These are phyloP conservation scores for Penicillium occitanis DNA, from an alignment of 2,329 filamentous ascomycete genomes.

Conservation along the genomic window DNA sequence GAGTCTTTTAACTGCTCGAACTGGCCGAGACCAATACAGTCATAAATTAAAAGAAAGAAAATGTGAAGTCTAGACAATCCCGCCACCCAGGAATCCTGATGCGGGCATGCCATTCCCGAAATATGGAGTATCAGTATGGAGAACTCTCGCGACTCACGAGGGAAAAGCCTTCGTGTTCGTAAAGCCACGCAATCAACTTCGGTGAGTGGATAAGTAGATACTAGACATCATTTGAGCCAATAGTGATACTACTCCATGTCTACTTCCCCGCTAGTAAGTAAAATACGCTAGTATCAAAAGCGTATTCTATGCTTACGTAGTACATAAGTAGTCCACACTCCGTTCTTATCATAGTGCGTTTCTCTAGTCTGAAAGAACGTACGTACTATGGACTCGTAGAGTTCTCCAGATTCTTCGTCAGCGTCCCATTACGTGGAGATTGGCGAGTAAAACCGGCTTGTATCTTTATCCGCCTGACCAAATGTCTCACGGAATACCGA, in stretches of 20 bases:
- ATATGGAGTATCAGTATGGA: constrained; percentile 7
- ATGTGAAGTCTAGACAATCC: background rate
- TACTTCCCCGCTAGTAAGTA: background rate
- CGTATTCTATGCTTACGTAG: background rate
- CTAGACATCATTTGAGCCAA: background rate
- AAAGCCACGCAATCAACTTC: constrained; percentile 7
- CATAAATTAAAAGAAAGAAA: background rate
- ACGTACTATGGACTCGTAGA: background rate
- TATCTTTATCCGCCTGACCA: background rate
- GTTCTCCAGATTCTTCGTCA: background rate
- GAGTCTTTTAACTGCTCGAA: background rate
- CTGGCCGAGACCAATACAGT: background rate
- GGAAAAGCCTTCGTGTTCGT: background rate
- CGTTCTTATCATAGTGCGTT: constrained; percentile 8
- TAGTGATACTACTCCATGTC: background rate
- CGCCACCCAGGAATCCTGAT: background rate
- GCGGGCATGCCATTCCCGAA: background rate
- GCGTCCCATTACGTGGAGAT: background rate
- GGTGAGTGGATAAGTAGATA: constrained; percentile 1
- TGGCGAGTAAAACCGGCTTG: background rate
- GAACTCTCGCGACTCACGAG: too few relatives aligned
- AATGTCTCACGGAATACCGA: constrained; percentile 3
- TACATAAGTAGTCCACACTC: background rate
- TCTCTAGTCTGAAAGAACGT: background rate
- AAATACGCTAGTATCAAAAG: background rate